Evolutionary conservation across 768 basidiomycete genomes (phyloP).

Genomic region (Cytidiella melzeri): DNA sequence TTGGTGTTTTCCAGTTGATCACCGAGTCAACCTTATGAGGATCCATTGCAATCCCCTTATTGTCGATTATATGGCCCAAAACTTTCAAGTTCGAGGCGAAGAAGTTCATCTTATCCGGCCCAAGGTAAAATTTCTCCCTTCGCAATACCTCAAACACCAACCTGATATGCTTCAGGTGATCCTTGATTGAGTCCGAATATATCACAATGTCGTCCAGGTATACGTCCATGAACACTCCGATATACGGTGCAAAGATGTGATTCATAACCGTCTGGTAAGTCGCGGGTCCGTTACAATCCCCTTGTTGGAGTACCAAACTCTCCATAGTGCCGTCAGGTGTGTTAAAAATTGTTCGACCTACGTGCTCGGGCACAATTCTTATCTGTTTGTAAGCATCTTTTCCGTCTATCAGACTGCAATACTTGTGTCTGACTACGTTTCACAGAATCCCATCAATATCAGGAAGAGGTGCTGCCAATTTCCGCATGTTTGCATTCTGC

Average conservation of each 20-base stretch:
- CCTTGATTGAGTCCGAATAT: constrained; percentile 29
- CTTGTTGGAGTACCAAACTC: constrained; percentile 37
- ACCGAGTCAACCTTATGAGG: constrained; percentile 30
- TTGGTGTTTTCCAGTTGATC: constrained; percentile 28
- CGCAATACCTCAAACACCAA: constrained; percentile 27
- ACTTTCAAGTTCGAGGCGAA: constrained; percentile 27
- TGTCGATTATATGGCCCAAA: constrained; percentile 35
- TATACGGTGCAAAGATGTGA: constrained; percentile 30
- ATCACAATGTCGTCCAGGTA: constrained; percentile 39
- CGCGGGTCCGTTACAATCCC: too few species aligned
- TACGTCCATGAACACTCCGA: constrained; percentile 35
- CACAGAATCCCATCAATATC: too few species aligned
- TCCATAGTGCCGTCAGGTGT: constrained; percentile 31
- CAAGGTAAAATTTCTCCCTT: too few species aligned
- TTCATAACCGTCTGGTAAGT: constrained; percentile 40
- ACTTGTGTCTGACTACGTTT: too few species aligned
- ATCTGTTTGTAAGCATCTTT: too few species aligned
- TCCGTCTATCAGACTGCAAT: too few species aligned
- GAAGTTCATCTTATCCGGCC: constrained; percentile 31
- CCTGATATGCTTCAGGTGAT: constrained; percentile 30
- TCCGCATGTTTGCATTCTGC: constrained; percentile 19
- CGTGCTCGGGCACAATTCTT: too few species aligned
- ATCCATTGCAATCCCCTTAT: constrained; percentile 32
- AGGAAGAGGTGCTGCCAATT: too few species aligned
- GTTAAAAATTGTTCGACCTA: constrained; percentile 30